Evolutionary conservation across 2,329 filamentous ascomycete species (phyloP).

Genomic region (Clarireedia sp.): DNA sequence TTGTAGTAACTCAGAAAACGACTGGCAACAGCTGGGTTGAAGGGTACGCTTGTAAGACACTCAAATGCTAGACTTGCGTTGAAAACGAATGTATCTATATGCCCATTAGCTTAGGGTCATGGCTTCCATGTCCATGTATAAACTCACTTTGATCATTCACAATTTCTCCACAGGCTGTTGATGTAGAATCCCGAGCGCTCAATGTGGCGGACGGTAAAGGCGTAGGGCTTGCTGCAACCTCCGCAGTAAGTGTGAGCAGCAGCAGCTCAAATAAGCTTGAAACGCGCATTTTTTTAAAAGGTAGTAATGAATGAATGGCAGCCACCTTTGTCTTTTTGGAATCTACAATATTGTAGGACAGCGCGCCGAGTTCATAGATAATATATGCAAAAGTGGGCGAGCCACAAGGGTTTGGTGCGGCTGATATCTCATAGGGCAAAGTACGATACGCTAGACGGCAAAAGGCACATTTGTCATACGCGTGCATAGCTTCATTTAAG

Average conservation of each 20-base stretch:
- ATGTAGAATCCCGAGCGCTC: conserved; percentile 6
- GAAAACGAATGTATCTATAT: conserved; percentile 8
- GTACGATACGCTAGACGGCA: not conserved
- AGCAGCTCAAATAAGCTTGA: not conserved
- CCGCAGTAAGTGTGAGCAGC: not conserved
- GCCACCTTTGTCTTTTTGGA: not conserved
- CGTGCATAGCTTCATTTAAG: not conserved
- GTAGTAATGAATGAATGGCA: not conserved
- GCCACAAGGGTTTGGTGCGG: not conserved
- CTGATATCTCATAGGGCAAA: not conserved
- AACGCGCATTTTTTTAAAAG: not conserved
- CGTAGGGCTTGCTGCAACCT: not conserved
- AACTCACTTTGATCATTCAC: conserved; percentile 10
- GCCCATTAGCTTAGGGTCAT: not conserved
- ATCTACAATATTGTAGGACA: not conserved
- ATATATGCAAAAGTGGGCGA: not conserved
- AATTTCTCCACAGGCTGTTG: conserved; percentile 17
- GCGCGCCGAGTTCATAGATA: not conserved
- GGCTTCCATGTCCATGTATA: not conserved
- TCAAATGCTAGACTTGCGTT: conserved; percentile 29
- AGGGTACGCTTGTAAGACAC: conserved; percentile 38
- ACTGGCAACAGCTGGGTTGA: conserved; percentile 36
- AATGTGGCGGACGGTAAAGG: not conserved
- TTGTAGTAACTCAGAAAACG: conserved; percentile 39
- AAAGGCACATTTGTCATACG: not conserved